Conservation (phyloP, 208 protist species). For the Acanthamoeba royreba region DNA sequence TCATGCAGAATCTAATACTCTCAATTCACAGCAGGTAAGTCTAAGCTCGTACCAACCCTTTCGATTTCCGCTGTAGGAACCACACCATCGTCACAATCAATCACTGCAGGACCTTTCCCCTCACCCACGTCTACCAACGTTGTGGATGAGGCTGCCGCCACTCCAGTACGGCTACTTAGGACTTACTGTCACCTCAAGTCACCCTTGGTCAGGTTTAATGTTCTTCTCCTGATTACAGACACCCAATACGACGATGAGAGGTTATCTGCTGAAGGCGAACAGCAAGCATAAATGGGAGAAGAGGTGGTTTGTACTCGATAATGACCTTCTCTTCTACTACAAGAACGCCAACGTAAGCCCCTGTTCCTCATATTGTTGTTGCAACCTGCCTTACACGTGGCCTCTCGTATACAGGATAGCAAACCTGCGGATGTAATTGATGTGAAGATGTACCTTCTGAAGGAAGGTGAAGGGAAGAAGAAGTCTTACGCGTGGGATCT, state of each 20-base stretch:
- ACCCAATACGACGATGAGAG: neutral
- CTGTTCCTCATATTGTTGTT: neutral
- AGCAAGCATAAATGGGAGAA: conserved; percentile 33
- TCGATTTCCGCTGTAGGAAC: no score
- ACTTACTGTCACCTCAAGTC: neutral
- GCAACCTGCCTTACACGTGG: neutral
- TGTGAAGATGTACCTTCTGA: neutral
- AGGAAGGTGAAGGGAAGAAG: conserved; percentile 16
- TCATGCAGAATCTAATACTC: no score
- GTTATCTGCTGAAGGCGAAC: neutral
- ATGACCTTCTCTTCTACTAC: conserved; percentile 17
- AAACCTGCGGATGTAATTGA: neutral
- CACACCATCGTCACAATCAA: no score
- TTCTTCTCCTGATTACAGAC: neutral
- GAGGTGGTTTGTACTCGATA: conserved; percentile 7
- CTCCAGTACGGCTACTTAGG: no score
- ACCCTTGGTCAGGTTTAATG: neutral
- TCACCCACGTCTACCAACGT: no score
- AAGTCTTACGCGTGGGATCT: conserved; percentile 36
- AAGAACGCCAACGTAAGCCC: neutral
- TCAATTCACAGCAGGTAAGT: no score
- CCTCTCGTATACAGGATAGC: neutral
- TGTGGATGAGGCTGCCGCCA: no score
- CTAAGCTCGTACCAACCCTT: no score
- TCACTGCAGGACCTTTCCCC: no score